Base-by-base conservation (phyloP, 768 basidiomycete genomes). In the Gelatoporia subvermispora region DNA sequence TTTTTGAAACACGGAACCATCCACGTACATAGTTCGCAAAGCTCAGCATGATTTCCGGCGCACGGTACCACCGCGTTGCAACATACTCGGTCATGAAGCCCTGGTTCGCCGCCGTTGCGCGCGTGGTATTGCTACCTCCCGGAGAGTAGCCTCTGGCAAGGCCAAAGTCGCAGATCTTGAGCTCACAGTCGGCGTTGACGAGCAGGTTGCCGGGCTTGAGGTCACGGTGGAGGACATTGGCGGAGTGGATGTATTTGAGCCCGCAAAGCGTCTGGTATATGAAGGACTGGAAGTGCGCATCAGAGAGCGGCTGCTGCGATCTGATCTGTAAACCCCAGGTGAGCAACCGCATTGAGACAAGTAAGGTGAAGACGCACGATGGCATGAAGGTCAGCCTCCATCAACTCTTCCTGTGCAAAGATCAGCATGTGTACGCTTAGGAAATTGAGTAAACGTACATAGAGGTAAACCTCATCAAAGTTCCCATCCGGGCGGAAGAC, bases 41-140 rank as follows among this genome's bases (percentile, higher is more conserved):
- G 72, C 91, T 93, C 59, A 98, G 65, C 96, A 98, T 99, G 69
- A 98, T 99, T 71, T 99, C 96, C 0, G 96, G 95, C 18, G 95
- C 95, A 31, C 95, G 77, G 65, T 99, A 99, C 95, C 95, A 98
- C 48, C 95, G 78, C 8, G 95, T 99, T n/a, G 95, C 95, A 25
- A 98, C 88, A 65, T 95, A 98, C 70, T 98, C 96, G 0, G 96
- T 98, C 95, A 98, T 97, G 71, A 98, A 97, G 0, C 95, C 95
- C 60, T 86, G 87, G 60, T 88, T 88, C 34, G 85, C 84, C 18
- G 85, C 82, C 1, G 83, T 76, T 55, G 76, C 51, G 8, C 48
- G 45, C 18, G 31, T 38, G 45, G 55, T 82, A 45, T 81, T 84
- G 31, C 78, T 81, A 40, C 84, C 79, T 17, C 86, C 88, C 3